Evolutionary conservation across 148 eudicot genomes (phyloP), one percentile per base, ranked within the genome.

Genomic region (Fallopia convolvulus): DNA sequence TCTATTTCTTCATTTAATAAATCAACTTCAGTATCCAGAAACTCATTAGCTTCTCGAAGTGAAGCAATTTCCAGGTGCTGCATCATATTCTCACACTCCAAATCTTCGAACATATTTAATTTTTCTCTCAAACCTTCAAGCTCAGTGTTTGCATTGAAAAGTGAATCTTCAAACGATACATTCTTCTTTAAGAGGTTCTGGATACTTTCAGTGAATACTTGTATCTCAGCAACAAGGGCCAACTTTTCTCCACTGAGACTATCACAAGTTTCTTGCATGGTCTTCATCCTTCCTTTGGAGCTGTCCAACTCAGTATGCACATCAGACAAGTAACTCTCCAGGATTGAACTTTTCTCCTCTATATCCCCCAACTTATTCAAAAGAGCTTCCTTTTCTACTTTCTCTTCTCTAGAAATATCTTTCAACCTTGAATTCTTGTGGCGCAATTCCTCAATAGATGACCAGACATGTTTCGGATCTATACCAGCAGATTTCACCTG

Each of bases 61-160:
- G 47, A 44, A 44, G 47, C 11, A 8, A 8, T 44, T 6, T 44
- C 47, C 8, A 44, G 47, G 48, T 79, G 78, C 81, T 92, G 84
- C 56, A 83, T 82, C 80, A 88, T 93, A 82, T 92, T 93, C 80
- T 82, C 83, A 60, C 81, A 85, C 76, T 77, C 85, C 49, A 77
- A 36, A 44, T 89, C 96, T 81, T 92, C 95, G 49, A 94, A 77
- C 74, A 92, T 84, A 82, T 86, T 92, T 9, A 97, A 87, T 81
- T 88, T 94, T 70, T 65, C 93, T 79, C 93, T 88, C 81, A 94
- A 83, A 81, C 90, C 92, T 84, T 88, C 93, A 78, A 94, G 82
- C 74, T 94, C 96, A 63, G 85, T 81, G 75, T 82, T 94, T 70
- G 93, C 93, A 72, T 80, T 81, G 8, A 82, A 85, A 18, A 92